Evolutionary conservation across 2,329 filamentous ascomycete genomes (phyloP), one percentile per base, ranked within the genome.

Genomic region (Colletotrichum limetticola): DNA sequence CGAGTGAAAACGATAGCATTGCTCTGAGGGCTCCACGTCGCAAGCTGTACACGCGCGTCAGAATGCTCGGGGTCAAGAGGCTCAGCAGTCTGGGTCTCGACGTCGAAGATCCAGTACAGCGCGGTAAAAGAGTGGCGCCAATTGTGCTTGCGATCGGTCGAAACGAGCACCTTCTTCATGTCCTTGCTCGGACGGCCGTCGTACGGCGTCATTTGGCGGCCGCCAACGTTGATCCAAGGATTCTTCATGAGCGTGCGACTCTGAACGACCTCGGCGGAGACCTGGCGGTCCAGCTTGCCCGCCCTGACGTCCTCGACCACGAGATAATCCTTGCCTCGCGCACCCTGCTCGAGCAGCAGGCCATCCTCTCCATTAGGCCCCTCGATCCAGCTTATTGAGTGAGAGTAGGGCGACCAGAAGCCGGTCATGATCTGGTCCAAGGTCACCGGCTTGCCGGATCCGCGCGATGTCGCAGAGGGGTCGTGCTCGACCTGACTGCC

Each of bases 61-160:
- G 90, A 87, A 60, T 94, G 86, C 2, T 85, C 85, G 0, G 94
- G 93, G 76, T 98, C 91, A 65, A 99, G 85, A 1, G 97, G 91
- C 82, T 97, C 89, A 1, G 89, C 93, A 1, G 84, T 88, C 80
- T 98, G 95, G 1, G 91, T 92, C 37, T 90, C 91, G 30, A 99
- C 97, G 79, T 99, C 94, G 76, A 98, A 93, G 72, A 99, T 91
- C 91, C 94, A 99, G 85, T 98, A 99, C 30, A 89, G 86, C 0
- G 93, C 96, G 11, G 92, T 95, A 78, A 90, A 95, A 0, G 96
- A 98, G 82, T 98, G 93, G 76, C 97, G 91, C 93, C 95, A 99
- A 78, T 97, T 95, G 78, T 90, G 91, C 81, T 94, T 84, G 26
- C 86, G 80, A 65, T 95, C 86, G 9, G 95, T 94, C 62, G 91